Percentiles rank a stretch among this genome's conserved stretches.
Evolutionary conservation across 768 basidiomycete species (phyloP).

Genomic region (Panaeolus cyanescens): DNA sequence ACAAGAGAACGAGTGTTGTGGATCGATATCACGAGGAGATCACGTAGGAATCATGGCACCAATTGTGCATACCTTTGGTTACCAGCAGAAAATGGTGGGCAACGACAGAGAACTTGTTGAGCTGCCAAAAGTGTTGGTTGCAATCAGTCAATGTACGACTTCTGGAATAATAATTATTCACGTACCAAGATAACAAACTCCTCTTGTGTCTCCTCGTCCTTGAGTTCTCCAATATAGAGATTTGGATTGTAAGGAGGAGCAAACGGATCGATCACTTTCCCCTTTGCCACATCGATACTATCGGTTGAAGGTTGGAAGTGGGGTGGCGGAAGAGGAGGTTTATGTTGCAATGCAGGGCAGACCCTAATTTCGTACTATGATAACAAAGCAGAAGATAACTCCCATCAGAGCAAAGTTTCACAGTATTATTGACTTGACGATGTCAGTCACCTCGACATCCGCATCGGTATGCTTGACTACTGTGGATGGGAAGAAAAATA

Average conservation of each 20-base stretch:
- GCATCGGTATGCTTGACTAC: conserved; percentile 59
- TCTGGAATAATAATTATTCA: not conserved
- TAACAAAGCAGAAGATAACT: not conserved
- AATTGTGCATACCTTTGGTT: conserved; percentile 68
- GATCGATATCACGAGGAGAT: not conserved
- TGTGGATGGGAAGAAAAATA: conserved; percentile 80
- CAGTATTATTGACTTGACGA: not conserved
- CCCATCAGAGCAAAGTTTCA: conserved; percentile 2
- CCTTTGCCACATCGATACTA: conserved; percentile 24
- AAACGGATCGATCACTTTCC: conserved; percentile 67
- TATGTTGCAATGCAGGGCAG: conserved; percentile 85
- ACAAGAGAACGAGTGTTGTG: not conserved
- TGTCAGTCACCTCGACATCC: conserved; percentile 58
- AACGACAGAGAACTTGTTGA: conserved; percentile 87
- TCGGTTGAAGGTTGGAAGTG: conserved; percentile 23
- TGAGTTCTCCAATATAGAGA: conserved; percentile 75
- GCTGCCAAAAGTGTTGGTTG: conserved; percentile 36
- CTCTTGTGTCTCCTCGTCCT: conserved; percentile 55
- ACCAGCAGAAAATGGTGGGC: conserved; percentile 87
- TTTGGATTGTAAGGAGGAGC: conserved; percentile 82
- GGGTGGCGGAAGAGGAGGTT: conserved; percentile 55
- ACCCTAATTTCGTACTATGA: conserved; percentile 81
- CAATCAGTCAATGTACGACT: not conserved
- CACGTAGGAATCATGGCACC: not conserved
- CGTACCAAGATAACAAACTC: conserved; percentile 74